Evolutionary conservation across 768 basidiomycete genomes (phyloP), one percentile per base, ranked within the genome.

Genomic region (Pleurotus sapidus): DNA sequence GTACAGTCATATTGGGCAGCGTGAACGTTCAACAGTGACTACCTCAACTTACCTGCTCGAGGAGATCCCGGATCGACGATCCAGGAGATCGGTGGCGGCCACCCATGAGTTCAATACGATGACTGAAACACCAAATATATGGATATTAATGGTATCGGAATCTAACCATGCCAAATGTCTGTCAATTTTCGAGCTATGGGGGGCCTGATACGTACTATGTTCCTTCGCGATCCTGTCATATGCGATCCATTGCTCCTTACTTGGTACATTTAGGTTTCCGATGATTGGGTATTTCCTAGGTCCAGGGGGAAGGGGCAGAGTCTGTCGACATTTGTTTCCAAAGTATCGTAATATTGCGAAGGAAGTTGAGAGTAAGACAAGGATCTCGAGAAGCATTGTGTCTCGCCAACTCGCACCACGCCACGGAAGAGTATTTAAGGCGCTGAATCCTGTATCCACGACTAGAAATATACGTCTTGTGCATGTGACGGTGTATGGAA

Each of bases 51-150:
- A 34, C 30, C 30, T 34, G 60, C 72, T 72, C 0, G 76, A 78
- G 60, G 77, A 80, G 12, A 73, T 72, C 3, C 69, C 45, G 0
- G 76, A 74, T 24, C 72, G 63, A 58, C 74, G 78, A 23, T 76
- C 72, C n/a, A 80, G 67, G 0, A 80, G 65, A 1, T 80, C 78
- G 8, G 60, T 65, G 0, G 72, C 74, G 4, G 64, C 66, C 43
- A 71, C 60, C 18, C 66, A 61, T 12, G 68, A 70, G 48, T 75
- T 76, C 30, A 80, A 42, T 5, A 79, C 61, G 23, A 80, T 63
- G 15, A 78, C 59, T 20, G 67, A 61, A 9, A 61, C 63, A 4
- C 75, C 73, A 8, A 69, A 57, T 5, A 65, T 64, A n/a, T 65
- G 59, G 20, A 72, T 17, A 55, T 71, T 65, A 4, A 75, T 40